Conservation (phyloP, 1,139 yeast species). For the Hansenula anomala region DNA sequence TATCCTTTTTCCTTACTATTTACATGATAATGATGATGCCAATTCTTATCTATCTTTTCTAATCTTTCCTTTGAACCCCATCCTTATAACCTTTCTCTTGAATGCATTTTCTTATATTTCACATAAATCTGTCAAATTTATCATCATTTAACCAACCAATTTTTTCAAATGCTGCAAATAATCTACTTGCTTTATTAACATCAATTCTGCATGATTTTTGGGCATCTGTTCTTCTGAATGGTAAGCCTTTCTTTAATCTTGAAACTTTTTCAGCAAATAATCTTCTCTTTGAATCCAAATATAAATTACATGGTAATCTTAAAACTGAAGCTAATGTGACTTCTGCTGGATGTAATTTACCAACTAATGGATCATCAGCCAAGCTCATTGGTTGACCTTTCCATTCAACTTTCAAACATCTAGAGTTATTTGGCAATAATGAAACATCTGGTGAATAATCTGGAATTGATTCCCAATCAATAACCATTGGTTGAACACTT, state of each 20-base stretch:
- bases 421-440: constrained; percentile 62
- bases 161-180: constrained; percentile 89
- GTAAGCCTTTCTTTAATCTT: constrained; percentile 67
- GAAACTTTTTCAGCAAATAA: constrained; percentile 84
- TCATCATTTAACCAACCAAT: constrained; percentile 92
- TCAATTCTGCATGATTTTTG: constrained; percentile 97
- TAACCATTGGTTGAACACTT: constrained; percentile 29
- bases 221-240: constrained; percentile 94
- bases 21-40: neutral
- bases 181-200: constrained; percentile 90
- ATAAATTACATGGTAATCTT: constrained; percentile 81
- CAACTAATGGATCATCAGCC: constrained; percentile 64
- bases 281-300: constrained; percentile 88
- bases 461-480: constrained; percentile 55
- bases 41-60: neutral
- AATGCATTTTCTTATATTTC: too few species aligned
- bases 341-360: constrained; percentile 86
- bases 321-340: constrained; percentile 81
- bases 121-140: constrained; percentile 49
- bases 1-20: neutral
- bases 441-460: constrained; percentile 73
- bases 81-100: too few species aligned
- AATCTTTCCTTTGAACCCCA: neutral
- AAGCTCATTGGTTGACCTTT: constrained; percentile 97
- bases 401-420: constrained; percentile 90